A percentile compares a stretch with the other conserved stretches of the same genome.
phyloP scores from a whole-genome alignment of 2,329 filamentous ascomycete species.

The Didymella exigua region DNA sequence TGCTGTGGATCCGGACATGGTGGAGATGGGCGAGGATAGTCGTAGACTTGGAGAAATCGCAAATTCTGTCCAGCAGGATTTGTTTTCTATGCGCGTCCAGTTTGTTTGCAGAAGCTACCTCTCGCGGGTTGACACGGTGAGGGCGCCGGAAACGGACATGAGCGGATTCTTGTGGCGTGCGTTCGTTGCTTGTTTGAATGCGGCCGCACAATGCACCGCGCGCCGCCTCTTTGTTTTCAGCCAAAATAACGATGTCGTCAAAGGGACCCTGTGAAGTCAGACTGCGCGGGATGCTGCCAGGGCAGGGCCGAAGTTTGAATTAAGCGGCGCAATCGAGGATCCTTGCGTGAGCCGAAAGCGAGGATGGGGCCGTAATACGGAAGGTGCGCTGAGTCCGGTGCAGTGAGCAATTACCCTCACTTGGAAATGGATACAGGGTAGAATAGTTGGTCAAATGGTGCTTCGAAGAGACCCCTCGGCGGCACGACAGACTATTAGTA shows the following conservation, averaged over 20 bases:
- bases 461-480: slow-evolving; percentile 3
- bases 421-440: neutral
- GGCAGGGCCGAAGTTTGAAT: slow-evolving; percentile 12
- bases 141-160: slow-evolving; percentile 14
- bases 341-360: slow-evolving; percentile 13
- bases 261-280: neutral
- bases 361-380: slow-evolving; percentile 8
- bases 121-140: slow-evolving; percentile 9
- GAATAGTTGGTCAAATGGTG: neutral
- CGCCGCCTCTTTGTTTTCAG: slow-evolving; percentile 15
- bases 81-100: slow-evolving; percentile 16
- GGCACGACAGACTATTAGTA: slow-evolving; percentile 17
- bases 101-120: slow-evolving; percentile 17
- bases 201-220: slow-evolving; percentile 17
- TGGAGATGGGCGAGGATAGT: slow-evolving; percentile 3
- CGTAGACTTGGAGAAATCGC: neutral
- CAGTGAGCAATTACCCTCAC: slow-evolving; percentile 3
- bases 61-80: slow-evolving; percentile 6
- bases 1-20: slow-evolving; percentile 12
- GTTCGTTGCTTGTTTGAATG: slow-evolving; percentile 12
- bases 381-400: slow-evolving; percentile 11
- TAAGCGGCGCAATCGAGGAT: slow-evolving; percentile 11
- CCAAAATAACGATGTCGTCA: slow-evolving; percentile 15
- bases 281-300: slow-evolving; percentile 8
- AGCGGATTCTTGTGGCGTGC: slow-evolving; percentile 10